Conservation (phyloP, 1,139 yeast genomes). For the Blastobotrys proliferans region DNA sequence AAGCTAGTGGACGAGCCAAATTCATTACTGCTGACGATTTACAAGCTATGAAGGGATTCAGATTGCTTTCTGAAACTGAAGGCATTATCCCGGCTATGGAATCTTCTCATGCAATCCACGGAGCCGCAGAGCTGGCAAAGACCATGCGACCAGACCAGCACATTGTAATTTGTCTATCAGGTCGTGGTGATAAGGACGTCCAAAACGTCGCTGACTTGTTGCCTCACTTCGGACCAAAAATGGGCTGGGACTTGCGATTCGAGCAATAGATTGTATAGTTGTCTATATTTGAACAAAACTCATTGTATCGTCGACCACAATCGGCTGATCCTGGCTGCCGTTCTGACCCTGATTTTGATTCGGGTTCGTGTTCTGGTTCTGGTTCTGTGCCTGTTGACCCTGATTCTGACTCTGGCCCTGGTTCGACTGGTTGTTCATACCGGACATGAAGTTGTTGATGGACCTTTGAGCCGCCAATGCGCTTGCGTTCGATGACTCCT, state of each 20-base stretch:
- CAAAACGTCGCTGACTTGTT: constrained; percentile 94
- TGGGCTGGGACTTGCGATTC: constrained; percentile 95
- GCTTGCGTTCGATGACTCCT: constrained; percentile 7
- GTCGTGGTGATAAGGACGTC: constrained; percentile 99
- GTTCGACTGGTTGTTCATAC: no score
- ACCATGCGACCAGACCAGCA: constrained; percentile 75
- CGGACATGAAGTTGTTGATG: constrained; percentile 11
- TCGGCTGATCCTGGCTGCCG: constrained; percentile 14
- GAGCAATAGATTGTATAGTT: constrained; percentile 28
- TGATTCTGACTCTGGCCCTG: no score
- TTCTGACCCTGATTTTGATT: no score
- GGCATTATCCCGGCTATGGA: constrained; percentile 99
- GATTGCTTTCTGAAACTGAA: constrained; percentile 81
- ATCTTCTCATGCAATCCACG: constrained; percentile 92
- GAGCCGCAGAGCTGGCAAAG: constrained; percentile 87
- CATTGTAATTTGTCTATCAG: constrained; percentile 83
- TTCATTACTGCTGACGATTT: constrained; percentile 93
- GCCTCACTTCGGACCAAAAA: constrained; percentile 83
- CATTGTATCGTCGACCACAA: constrained; percentile 7
- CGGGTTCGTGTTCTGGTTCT: no score
- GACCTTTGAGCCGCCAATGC: constrained; percentile 10
- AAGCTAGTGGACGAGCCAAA: constrained; percentile 84
- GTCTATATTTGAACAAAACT: constrained; percentile 8
- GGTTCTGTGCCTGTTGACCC: no score
- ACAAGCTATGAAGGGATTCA: constrained; percentile 87